phyloP scores from a whole-genome alignment of 768 basidiomycete genomes.

The Lanmaoa pseudosensibilis region DNA sequence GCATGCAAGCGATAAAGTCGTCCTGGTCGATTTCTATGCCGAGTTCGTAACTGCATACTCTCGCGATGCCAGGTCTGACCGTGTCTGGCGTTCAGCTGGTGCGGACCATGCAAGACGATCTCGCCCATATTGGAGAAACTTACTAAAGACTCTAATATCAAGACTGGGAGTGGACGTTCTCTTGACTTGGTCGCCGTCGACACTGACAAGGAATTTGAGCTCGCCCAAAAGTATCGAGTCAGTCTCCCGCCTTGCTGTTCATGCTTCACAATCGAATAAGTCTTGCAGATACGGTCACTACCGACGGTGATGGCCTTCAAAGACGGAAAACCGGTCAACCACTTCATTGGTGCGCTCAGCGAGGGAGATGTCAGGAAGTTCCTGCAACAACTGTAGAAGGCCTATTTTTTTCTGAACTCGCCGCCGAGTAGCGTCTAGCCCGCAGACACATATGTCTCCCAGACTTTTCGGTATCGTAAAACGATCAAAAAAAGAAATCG shows the following conservation, averaged over 20 bases:
- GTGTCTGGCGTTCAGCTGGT: constrained; percentile 56
- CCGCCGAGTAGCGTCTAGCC: neutral
- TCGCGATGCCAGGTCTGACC: constrained; percentile 2
- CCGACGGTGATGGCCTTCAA: constrained; percentile 81
- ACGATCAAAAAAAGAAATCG: neutral
- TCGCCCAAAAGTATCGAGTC: constrained; percentile 54
- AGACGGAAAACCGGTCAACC: constrained; percentile 54
- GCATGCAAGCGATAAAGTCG: constrained; percentile 47
- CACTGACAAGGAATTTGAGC: constrained; percentile 49
- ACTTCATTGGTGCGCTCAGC: constrained; percentile 63
- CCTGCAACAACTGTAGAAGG: constrained; percentile 39
- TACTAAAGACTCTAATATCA: constrained; percentile 44
- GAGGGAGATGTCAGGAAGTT: constrained; percentile 46
- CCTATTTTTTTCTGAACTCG: neutral
- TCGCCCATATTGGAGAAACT: constrained; percentile 67
- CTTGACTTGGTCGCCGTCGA: constrained; percentile 76
- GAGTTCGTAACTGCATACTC: constrained; percentile 49
- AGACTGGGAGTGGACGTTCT: constrained; percentile 52
- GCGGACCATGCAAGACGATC: constrained; percentile 70
- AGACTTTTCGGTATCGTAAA: constrained; percentile 13
- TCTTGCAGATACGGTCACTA: constrained; percentile 61
- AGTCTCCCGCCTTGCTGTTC: neutral
- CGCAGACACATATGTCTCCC: neutral
- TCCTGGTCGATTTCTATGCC: constrained; percentile 80
- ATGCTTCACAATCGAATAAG: neutral